Conservation (phyloP, 2,329 filamentous ascomycete species). For the Penicillium italicum region DNA sequence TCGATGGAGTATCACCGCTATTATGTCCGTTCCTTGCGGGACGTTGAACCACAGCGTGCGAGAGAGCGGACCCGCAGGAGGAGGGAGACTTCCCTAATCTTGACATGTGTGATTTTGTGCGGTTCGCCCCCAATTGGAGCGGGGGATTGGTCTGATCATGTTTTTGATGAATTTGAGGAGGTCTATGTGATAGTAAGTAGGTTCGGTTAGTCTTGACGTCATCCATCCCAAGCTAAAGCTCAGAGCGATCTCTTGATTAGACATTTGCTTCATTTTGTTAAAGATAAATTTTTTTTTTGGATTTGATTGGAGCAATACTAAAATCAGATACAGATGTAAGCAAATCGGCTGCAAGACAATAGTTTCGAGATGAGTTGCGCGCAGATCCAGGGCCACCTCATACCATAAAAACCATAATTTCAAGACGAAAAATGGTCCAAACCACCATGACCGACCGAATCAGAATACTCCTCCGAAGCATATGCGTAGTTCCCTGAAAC, state of each 20-base stretch:
- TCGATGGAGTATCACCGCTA: conserved; percentile 36
- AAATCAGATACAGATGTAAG: neutral
- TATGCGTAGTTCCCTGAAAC: neutral
- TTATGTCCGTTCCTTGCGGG: conserved; percentile 39
- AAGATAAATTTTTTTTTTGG: too few relatives aligned
- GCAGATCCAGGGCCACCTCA: neutral
- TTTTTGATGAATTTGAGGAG: neutral
- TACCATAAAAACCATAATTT: neutral
- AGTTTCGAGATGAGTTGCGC: neutral
- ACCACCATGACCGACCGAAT: conserved; percentile 1
- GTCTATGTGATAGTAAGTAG: too few relatives aligned
- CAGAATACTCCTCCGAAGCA: neutral
- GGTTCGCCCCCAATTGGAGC: neutral
- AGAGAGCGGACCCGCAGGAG: conserved; percentile 8
- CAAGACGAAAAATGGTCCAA: neutral
- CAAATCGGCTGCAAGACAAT: neutral
- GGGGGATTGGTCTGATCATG: neutral
- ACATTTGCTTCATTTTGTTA: neutral
- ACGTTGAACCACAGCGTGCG: conserved; percentile 38
- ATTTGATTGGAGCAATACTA: neutral
- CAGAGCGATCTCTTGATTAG: neutral
- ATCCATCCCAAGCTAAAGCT: neutral
- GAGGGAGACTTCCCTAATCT: neutral
- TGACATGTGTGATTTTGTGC: neutral
- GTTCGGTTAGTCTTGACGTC: neutral